These are phyloP conservation scores for Chlorophyllum brunneum DNA, from an alignment of 768 basidiomycete genomes.

Conservation along the genomic window DNA sequence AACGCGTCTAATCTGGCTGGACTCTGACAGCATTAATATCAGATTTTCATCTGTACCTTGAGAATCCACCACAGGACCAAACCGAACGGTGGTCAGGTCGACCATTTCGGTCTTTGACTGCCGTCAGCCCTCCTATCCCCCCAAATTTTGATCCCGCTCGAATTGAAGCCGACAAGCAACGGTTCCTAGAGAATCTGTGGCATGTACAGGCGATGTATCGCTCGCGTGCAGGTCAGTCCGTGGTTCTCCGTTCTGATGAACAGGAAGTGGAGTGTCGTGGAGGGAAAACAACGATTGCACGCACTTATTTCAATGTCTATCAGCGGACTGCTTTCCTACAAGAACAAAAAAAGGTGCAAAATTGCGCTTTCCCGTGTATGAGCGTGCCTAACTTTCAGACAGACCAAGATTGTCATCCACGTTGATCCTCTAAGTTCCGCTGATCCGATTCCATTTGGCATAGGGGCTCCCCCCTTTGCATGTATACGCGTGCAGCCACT, in stretches of 20 bases:
- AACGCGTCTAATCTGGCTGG: conserved; percentile 5
- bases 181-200: conserved; percentile 91
- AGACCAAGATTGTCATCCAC: conserved; percentile 89
- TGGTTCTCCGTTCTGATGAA: conserved; percentile 67
- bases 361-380: neutral
- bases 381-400: conserved; percentile 8
- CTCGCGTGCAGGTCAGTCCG: conserved; percentile 67
- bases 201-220: conserved; percentile 79
- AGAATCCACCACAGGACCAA: conserved; percentile 77
- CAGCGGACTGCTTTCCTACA: conserved; percentile 75
- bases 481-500: conserved; percentile 80
- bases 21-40: conserved; percentile 3
- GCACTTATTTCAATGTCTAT: conserved; percentile 89
- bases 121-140: conserved; percentile 71
- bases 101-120: conserved; percentile 73
- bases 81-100: conserved; percentile 87
- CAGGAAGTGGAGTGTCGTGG: conserved; percentile 68
- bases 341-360: conserved; percentile 71
- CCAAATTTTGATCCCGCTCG: conserved; percentile 62
- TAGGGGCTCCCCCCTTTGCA: conserved; percentile 69
- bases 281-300: conserved; percentile 61
- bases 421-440: conserved; percentile 75
- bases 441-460: conserved; percentile 74
- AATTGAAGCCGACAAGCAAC: conserved; percentile 64
- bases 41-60: conserved; percentile 88